Evolutionary conservation across 2,329 filamentous ascomycete species (phyloP).

Genomic region (Orbilia quercus): DNA sequence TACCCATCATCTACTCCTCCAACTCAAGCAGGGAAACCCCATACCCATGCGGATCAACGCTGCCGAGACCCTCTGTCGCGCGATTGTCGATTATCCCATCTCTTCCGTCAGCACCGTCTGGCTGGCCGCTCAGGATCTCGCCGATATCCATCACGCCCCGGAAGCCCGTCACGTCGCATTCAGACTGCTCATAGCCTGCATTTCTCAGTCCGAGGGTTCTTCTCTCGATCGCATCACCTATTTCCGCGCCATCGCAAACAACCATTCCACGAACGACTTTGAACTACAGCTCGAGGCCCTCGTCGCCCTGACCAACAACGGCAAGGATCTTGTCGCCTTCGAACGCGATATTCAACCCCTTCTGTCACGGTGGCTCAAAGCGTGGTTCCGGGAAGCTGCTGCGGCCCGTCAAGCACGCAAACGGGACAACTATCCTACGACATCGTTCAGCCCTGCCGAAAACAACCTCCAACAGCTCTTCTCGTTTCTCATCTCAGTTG

Average conservation of each 20-base stretch:
- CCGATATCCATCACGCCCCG: constrained; percentile 69
- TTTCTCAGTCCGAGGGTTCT: constrained; percentile 72
- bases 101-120: constrained; percentile 70
- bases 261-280: constrained; percentile 72
- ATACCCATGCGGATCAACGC: constrained; percentile 58
- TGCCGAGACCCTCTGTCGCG: constrained; percentile 58
- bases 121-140: constrained; percentile 74
- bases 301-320: constrained; percentile 71
- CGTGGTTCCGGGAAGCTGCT: constrained; percentile 69
- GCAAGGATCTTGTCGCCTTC: constrained; percentile 73
- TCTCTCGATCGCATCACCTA: constrained; percentile 75
- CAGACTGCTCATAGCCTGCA: constrained; percentile 74
- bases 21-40: constrained; percentile 58
- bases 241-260: constrained; percentile 72
- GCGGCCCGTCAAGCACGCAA: constrained; percentile 67
- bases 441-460: constrained; percentile 66
- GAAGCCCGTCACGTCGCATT: constrained; percentile 72
- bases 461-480: constrained; percentile 74
- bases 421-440: constrained; percentile 63
- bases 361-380: constrained; percentile 71
- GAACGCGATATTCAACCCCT: constrained; percentile 75
- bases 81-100: constrained; percentile 59
- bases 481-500: constrained; percentile 73
- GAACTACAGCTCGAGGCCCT: constrained; percentile 74
- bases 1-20: constrained; percentile 57